Evolutionary conservation across 140 eudicot genomes (phyloP).

Genomic region (Erigeron philadelphicus): DNA sequence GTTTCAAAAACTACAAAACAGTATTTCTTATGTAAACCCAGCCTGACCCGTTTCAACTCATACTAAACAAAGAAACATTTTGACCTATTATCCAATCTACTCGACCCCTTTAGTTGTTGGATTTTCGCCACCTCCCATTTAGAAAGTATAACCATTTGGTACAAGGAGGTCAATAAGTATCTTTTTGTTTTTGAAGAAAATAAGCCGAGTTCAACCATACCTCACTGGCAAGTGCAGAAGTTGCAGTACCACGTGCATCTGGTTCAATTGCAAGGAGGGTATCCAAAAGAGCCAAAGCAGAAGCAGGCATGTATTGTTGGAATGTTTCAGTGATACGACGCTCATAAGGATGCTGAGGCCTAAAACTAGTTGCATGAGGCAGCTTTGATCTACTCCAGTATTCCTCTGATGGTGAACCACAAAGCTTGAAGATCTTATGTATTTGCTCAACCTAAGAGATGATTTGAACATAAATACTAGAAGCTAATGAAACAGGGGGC

Average conservation of each 20-base stretch:
- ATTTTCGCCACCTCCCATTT: no score
- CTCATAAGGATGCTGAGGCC: slow-evolving; percentile 58
- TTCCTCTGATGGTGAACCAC: slow-evolving; percentile 91
- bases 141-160: no score
- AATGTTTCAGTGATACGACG: slow-evolving; percentile 56
- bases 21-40: not conserved
- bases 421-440: slow-evolving; percentile 89
- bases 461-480: slow-evolving; percentile 2
- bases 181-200: not conserved
- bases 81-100: not conserved
- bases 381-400: slow-evolving; percentile 66
- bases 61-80: not conserved
- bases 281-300: slow-evolving; percentile 68
- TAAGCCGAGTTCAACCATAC: slow-evolving; percentile 24
- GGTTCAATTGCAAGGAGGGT: slow-evolving; percentile 75
- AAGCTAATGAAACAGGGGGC: not conserved
- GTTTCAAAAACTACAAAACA: no score
- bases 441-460: slow-evolving; percentile 79
- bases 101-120: no score
- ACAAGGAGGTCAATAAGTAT: not conserved
- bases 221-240: slow-evolving; percentile 70
- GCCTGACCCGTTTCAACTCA: not conserved
- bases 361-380: slow-evolving; percentile 77
- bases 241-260: slow-evolving; percentile 58
- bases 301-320: slow-evolving; percentile 62